Evolutionary conservation across 192 early-diverging fungal species (phyloP).

Genomic region (Glomus cerebriforme): DNA sequence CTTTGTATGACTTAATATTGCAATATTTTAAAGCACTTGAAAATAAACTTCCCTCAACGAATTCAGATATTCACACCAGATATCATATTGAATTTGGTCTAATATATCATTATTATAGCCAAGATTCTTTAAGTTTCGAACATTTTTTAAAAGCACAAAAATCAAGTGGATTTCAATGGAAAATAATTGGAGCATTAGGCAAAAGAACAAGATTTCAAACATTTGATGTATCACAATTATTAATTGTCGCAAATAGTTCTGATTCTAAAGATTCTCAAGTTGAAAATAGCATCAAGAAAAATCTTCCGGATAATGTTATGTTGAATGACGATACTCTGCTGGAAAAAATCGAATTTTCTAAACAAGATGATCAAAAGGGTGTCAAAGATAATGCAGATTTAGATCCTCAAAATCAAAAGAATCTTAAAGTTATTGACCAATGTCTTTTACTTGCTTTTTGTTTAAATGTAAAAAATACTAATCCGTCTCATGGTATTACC

Average conservation of each 20-base stretch:
- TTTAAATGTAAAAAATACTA: conserved; percentile 94
- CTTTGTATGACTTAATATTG: conserved; percentile 55
- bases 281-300: conserved; percentile 17
- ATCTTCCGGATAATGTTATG: conserved; percentile 69
- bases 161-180: conserved; percentile 79
- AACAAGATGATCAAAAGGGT: conserved; percentile 40
- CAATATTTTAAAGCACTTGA: conserved; percentile 35
- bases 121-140: conserved; percentile 65
- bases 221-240: conserved; percentile 87
- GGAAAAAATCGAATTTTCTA: conserved; percentile 74
- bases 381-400: conserved; percentile 37
- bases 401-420: conserved; percentile 56
- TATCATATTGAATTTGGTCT: conserved; percentile 82
- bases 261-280: conserved; percentile 40
- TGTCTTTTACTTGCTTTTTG: conserved; percentile 87
- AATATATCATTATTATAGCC: conserved; percentile 73
- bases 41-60: conserved; percentile 28
- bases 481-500: conserved; percentile 90
- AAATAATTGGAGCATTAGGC: conserved; percentile 87
- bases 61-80: conserved; percentile 54
- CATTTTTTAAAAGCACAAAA: conserved; percentile 76
- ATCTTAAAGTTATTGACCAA: conserved; percentile 82
- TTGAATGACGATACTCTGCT: conserved; percentile 93
- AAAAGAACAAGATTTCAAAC: conserved; percentile 91
- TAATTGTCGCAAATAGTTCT: conserved; percentile 84